Conservation (phyloP, 2,329 filamentous ascomycete species). For the Aureobasidium sp. region DNA sequence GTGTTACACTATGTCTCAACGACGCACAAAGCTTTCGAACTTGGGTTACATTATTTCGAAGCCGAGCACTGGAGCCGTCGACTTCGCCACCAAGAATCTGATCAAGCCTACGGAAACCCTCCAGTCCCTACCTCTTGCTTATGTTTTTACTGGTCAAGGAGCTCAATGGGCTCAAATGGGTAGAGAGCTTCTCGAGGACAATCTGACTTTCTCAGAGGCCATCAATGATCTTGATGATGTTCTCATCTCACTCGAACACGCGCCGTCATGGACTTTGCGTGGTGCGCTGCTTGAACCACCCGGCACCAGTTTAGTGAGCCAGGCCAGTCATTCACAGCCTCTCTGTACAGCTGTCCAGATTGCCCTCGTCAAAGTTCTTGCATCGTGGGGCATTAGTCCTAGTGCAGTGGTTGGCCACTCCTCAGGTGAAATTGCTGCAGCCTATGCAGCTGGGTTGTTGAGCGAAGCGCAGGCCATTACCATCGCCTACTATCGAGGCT, state of each 20-base stretch:
- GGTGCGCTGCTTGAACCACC: not conserved
- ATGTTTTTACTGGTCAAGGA: not conserved
- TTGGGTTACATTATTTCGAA: no score
- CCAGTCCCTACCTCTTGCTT: not conserved
- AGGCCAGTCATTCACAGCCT: not conserved
- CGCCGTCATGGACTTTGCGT: not conserved
- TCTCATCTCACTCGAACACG: not conserved
- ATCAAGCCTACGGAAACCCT: no score
- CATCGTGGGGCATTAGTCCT: constrained; percentile 20
- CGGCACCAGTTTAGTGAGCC: not conserved
- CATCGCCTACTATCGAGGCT: not conserved
- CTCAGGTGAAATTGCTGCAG: constrained; percentile 28
- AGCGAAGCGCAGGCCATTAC: not conserved
- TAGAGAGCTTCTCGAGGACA: not conserved
- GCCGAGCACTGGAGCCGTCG: no score
- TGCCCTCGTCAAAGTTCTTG: not conserved
- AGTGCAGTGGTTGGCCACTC: constrained; percentile 25
- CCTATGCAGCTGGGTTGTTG: constrained; percentile 21
- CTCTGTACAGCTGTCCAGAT: not conserved
- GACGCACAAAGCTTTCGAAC: no score
- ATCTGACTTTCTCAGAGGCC: not conserved
- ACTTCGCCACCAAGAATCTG: no score
- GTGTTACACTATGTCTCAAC: no score
- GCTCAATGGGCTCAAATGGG: not conserved
- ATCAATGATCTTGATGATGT: not conserved